Conservation (phyloP, 805 yeast species). For the Yamadazyma nakazawae region DNA sequence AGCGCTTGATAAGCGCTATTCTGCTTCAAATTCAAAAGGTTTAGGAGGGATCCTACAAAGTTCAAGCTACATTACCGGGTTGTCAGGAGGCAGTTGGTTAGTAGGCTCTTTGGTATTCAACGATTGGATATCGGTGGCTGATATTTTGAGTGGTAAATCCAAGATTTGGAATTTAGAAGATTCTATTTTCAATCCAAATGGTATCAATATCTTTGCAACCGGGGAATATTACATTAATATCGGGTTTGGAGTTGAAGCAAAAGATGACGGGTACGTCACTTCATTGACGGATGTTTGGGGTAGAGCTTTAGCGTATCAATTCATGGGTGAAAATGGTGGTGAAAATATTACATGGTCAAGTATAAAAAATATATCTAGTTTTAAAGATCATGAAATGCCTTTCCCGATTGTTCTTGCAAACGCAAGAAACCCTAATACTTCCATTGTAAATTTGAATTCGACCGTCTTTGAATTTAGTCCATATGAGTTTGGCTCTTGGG, state of each 20-base stretch:
- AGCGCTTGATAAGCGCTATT: conserved; percentile 37
- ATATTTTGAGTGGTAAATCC: conserved; percentile 21
- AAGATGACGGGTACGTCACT: conserved; percentile 32
- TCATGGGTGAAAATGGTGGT: conserved; percentile 26
- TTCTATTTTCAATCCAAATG: conserved; percentile 61
- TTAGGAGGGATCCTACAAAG: conserved; percentile 42
- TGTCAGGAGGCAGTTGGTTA: conserved; percentile 44
- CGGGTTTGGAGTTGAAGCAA: conserved; percentile 15
- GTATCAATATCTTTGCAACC: conserved; percentile 52
- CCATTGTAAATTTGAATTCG: conserved; percentile 58
- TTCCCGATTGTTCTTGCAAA: conserved; percentile 43
- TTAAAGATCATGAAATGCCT: conserved; percentile 40
- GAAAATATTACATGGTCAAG: conserved; percentile 20
- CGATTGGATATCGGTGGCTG: conserved; percentile 32
- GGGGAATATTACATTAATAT: conserved; percentile 46
- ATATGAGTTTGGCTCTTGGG: conserved; percentile 43
- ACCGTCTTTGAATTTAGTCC: conserved; percentile 49
- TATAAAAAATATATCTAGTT: conserved; percentile 31
- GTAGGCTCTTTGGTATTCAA: conserved; percentile 35
- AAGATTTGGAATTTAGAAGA: conserved; percentile 66
- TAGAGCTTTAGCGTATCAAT: conserved; percentile 32
- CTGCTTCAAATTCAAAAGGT: conserved; percentile 23
- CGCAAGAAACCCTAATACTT: conserved; percentile 63
- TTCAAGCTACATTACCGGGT: conserved; percentile 35
- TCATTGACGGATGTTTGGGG: conserved; percentile 42